Base-by-base conservation (phyloP, 176 grass and related monocot genomes). In the Tillandsia leiboldiana region DNA sequence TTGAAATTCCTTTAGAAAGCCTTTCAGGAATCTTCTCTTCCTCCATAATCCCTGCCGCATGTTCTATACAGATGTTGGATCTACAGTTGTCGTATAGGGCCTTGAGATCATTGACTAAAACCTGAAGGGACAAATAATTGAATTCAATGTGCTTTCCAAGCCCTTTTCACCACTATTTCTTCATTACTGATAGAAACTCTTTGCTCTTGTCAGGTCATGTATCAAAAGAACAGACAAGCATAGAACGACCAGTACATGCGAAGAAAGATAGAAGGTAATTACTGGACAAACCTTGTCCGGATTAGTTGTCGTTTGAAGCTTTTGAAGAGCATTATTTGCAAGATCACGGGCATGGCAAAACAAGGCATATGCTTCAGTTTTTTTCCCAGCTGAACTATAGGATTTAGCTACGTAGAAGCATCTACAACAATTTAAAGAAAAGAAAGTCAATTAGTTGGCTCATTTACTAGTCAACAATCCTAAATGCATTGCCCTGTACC, bases 381-480 rank as follows among this genome's bases (percentile, higher is more conserved):
- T 92, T 87, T 97, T 97, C 51, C 89, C 77, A 65, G 84, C 86
- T 77, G 89, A 90, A 87, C 94, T 92, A 69, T 97, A 97, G 67
- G 89, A 97, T 74, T 90, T 92, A 10, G 89, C 94, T 79, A 97
- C 84, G 83, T 84, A 97, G 69, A 97, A 97, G 81, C 93, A 97
- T 77, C 93, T 97, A 63, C 64, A 79, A 12, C 53, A 77, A 77
- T 58, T 48, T 62, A 65, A 83, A 74, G 70, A 73, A n/a, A 71
- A 70, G 75, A 73, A 50, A 49, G 18, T 68, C 52, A 9, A 56
- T 1, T n/a, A 56, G 52, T 56, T 42, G 33, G 33, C 4, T 66
- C 11, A 67, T 57, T 64, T 10, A 51, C 66, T 50, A 62, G 49
- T 17, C 27, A 65, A 13, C 8, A 70, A 73, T 63, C 28, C 50